Percentiles rank a stretch among this genome's conserved stretches.
Evolutionary conservation across 371 early-diverging fungal species (phyloP).

Genomic region (Syncephalastrum sp.): DNA sequence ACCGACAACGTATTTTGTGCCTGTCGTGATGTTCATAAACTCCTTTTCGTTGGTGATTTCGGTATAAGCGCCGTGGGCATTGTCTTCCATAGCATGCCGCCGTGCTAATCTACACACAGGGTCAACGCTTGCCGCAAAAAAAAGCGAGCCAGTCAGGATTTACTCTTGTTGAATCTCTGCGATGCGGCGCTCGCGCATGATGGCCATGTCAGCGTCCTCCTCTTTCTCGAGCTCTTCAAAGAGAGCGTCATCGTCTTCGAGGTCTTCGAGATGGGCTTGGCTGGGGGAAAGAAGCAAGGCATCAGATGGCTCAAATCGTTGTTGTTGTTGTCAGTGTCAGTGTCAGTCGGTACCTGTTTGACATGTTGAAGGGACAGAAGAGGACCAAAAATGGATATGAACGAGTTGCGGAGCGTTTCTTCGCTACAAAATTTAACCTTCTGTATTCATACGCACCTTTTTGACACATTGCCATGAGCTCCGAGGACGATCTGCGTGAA

Average conservation of each 20-base stretch:
- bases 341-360: no score
- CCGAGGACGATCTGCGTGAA: constrained; percentile 6
- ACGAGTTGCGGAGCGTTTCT: no score
- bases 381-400: no score
- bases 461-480: no score
- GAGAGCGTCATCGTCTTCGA: constrained; percentile 62
- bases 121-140: background rate
- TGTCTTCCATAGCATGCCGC: constrained; percentile 62
- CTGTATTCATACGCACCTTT: no score
- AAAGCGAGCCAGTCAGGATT: background rate
- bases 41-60: constrained; percentile 85
- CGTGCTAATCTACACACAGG: constrained; percentile 45
- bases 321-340: no score
- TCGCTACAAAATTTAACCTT: no score
- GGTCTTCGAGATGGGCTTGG: constrained; percentile 15
- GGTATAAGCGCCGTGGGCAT: constrained; percentile 78
- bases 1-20: constrained; percentile 71
- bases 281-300: background rate
- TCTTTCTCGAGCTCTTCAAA: constrained; percentile 66
- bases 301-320: no score
- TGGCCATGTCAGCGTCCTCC: constrained; percentile 53
- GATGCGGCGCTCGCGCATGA: constrained; percentile 63
- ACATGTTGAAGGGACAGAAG: no score
- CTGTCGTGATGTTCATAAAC: constrained; percentile 80
- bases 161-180: constrained; percentile 65